Percentiles rank a stretch among this genome's conserved stretches.
These are phyloP conservation scores for Pisolithus sp. DNA, from an alignment of 768 basidiomycete genomes.

Conservation along the genomic window DNA sequence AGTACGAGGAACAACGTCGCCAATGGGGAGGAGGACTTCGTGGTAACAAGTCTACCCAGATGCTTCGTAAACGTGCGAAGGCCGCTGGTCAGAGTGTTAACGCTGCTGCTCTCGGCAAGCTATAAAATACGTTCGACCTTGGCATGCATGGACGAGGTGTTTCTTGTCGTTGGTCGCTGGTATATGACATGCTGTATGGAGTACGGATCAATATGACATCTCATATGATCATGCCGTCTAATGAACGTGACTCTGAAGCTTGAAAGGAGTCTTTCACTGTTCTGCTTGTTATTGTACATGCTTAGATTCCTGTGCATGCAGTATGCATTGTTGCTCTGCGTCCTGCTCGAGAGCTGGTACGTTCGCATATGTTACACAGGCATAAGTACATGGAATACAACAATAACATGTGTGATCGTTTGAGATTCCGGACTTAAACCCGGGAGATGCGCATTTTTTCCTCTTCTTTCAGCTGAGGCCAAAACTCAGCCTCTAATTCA, in stretches of 20 bases:
- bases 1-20: conserved; percentile 87
- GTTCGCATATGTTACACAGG: not conserved
- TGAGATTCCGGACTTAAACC: not conserved
- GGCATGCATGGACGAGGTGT: not conserved
- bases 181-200: conserved; percentile 16
- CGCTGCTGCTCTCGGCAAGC: conserved; percentile 54
- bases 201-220: conserved; percentile 5
- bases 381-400: not conserved
- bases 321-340: too few species aligned
- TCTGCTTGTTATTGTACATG: not conserved
- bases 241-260: too few species aligned
- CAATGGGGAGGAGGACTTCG: conserved; percentile 96
- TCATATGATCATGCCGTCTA: conserved; percentile 3
- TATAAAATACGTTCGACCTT: conserved; percentile 33
- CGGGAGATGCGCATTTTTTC: not conserved
- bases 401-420: not conserved
- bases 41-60: conserved; percentile 91
- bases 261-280: not conserved
- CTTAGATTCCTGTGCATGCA: too few species aligned
- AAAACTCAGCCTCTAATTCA: conserved; percentile 56
- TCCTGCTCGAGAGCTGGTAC: too few species aligned
- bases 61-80: conserved; percentile 92
- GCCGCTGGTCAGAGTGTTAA: conserved; percentile 66
- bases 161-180: not conserved
- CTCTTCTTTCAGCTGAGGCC: conserved; percentile 44